phyloP scores from a whole-genome alignment of 2,329 filamentous ascomycete species.

The Aspergillus novoparasiticus region DNA sequence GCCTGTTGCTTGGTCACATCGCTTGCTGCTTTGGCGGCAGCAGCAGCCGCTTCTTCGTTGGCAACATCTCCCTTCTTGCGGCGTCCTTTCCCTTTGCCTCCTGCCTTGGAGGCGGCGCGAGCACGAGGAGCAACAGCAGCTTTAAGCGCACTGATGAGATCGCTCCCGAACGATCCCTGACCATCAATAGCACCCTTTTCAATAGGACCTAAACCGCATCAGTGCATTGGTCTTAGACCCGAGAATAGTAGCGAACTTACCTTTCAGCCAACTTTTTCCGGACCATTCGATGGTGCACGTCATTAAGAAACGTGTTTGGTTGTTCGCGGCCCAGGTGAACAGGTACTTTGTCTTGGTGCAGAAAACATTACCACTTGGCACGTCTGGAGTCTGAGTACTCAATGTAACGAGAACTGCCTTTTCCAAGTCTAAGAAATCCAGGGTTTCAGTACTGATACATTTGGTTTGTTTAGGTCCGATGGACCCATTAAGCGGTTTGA shows the following conservation, averaged over 20 bases:
- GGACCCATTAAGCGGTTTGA: slow-evolving; percentile 80
- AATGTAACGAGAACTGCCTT: slow-evolving; percentile 82
- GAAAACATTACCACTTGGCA: slow-evolving; percentile 91
- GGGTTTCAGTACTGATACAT: slow-evolving; percentile 80
- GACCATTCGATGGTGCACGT: slow-evolving; percentile 94
- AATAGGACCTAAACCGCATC: slow-evolving; percentile 70
- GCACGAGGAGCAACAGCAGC: slow-evolving; percentile 69
- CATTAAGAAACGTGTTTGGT: slow-evolving; percentile 80
- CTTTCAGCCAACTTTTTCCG: slow-evolving; percentile 97
- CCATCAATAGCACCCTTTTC: slow-evolving; percentile 94
- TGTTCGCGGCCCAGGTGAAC: slow-evolving; percentile 86
- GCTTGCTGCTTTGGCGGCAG: slow-evolving; percentile 48
- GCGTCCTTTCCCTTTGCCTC: slow-evolving; percentile 59
- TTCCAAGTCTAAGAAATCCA: slow-evolving; percentile 86
- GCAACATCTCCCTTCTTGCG: slow-evolving; percentile 59
- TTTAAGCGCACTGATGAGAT: slow-evolving; percentile 74
- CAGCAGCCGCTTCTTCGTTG: slow-evolving; percentile 40
- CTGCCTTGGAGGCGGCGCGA: slow-evolving; percentile 52
- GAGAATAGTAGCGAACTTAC: slow-evolving; percentile 51
- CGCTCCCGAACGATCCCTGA: slow-evolving; percentile 79
- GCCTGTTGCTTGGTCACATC: slow-evolving; percentile 42
- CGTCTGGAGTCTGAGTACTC: slow-evolving; percentile 87
- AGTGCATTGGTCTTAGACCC: slow-evolving; percentile 23
- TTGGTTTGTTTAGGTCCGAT: slow-evolving; percentile 95
- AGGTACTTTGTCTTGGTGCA: slow-evolving; percentile 92